These are phyloP conservation scores for Neonectria sp. DNA, from an alignment of 2,329 filamentous ascomycete species.

Conservation along the genomic window DNA sequence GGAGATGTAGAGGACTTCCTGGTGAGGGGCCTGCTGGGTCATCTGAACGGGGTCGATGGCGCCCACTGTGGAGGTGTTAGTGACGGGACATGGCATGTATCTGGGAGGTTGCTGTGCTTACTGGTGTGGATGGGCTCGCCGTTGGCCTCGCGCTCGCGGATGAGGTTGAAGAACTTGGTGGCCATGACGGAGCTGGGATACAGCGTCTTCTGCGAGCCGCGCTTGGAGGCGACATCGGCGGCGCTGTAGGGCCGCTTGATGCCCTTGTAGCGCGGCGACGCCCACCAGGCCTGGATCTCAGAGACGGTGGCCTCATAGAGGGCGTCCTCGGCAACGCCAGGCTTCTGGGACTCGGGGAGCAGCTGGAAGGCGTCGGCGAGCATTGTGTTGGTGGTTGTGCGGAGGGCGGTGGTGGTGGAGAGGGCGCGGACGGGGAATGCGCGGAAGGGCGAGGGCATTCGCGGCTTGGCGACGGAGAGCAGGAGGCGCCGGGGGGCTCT, in stretches of 20 bases:
- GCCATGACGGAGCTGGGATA: constrained; percentile 97
- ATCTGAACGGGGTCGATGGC: constrained; percentile 99
- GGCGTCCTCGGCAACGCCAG: constrained; percentile 85
- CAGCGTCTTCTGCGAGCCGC: constrained; percentile 86
- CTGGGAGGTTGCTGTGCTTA: constrained; percentile 59
- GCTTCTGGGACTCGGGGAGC: constrained; percentile 82
- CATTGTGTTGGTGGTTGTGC: neutral
- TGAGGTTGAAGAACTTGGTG: constrained; percentile 90
- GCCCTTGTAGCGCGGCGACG: constrained; percentile 84
- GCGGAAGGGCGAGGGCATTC: constrained; percentile 36
- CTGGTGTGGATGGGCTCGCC: constrained; percentile 95
- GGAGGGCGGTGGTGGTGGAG: constrained; percentile 42
- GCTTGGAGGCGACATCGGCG: constrained; percentile 92
- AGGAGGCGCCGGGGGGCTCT: constrained; percentile 49
- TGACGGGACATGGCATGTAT: constrained; percentile 3
- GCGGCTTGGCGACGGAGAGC: constrained; percentile 39
- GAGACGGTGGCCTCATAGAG: constrained; percentile 88
- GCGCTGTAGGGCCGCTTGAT: constrained; percentile 94
- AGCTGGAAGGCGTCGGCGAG: constrained; percentile 88
- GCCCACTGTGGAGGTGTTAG: constrained; percentile 75
- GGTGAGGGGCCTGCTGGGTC: constrained; percentile 97
- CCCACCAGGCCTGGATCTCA: constrained; percentile 94
- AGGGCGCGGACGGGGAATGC: constrained; percentile 49
- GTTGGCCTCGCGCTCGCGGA: constrained; percentile 82
- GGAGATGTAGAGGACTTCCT: constrained; percentile 95